These are phyloP conservation scores for Cydonia oblonga DNA, from an alignment of 331 rosid species.

Conservation along the genomic window DNA sequence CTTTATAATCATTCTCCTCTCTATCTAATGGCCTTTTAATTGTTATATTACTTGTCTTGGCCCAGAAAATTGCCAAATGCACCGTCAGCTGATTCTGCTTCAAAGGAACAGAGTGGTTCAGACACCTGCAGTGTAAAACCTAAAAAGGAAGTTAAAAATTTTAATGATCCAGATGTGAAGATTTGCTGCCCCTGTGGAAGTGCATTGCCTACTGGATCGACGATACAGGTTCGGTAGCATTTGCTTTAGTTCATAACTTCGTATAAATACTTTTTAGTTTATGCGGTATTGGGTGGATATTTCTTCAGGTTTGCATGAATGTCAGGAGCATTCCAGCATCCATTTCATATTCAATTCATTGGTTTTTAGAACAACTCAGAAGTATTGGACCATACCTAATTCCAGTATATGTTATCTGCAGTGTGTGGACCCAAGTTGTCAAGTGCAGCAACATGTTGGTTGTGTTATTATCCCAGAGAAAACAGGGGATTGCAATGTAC, in stretches of 20 bases:
- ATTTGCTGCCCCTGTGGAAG: slow-evolving; percentile 83
- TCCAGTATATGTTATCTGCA: slow-evolving; percentile 29
- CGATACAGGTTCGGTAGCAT: slow-evolving; percentile 50
- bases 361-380: neutral
- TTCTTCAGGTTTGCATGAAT: neutral
- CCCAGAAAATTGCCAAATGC: slow-evolving; percentile 68
- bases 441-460: slow-evolving; percentile 70
- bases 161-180: slow-evolving; percentile 38
- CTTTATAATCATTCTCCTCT: neutral
- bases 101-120: slow-evolving; percentile 70
- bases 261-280: neutral
- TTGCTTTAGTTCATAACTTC: neutral
- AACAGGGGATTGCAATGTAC: slow-evolving; percentile 49
- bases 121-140: slow-evolving; percentile 61
- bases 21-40: neutral
- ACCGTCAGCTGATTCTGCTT: slow-evolving; percentile 58
- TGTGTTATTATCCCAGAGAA: slow-evolving; percentile 80
- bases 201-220: slow-evolving; percentile 43
- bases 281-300: neutral
- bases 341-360: neutral
- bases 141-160: slow-evolving; percentile 52
- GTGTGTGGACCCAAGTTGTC: slow-evolving; percentile 81
- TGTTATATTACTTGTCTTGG: slow-evolving; percentile 14
- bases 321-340: neutral
- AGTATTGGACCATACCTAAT: neutral